Evolutionary conservation across 495 filamentous ascomycete genomes (phyloP).

Genomic region (Cercophora newfieldiana): DNA sequence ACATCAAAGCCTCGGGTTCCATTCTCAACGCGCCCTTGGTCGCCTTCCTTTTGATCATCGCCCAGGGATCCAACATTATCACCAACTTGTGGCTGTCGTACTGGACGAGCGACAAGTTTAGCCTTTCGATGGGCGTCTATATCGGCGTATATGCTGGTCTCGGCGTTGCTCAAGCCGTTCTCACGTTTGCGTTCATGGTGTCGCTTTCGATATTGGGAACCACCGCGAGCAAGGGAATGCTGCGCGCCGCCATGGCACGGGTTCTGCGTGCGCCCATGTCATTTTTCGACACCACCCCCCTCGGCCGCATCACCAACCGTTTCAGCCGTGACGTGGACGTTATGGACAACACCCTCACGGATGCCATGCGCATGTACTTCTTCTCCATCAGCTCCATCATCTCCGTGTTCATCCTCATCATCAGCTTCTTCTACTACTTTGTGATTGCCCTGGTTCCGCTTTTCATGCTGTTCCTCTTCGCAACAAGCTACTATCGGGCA

Average conservation of each 20-base stretch:
- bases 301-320: constrained; percentile 95
- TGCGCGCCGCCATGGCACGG: constrained; percentile 75
- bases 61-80: constrained; percentile 80
- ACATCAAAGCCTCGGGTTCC: constrained; percentile 76
- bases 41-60: constrained; percentile 62
- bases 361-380: constrained; percentile 92
- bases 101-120: constrained; percentile 79
- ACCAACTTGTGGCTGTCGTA: constrained; percentile 91
- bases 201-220: constrained; percentile 76
- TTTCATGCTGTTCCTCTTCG: constrained; percentile 75
- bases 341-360: constrained; percentile 91
- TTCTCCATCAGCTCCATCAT: constrained; percentile 76
- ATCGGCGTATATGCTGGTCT: constrained; percentile 86
- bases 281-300: constrained; percentile 95
- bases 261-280: constrained; percentile 91
- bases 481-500: constrained; percentile 83
- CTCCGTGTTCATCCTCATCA: constrained; percentile 83
- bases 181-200: constrained; percentile 71
- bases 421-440: constrained; percentile 92
- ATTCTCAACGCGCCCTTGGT: constrained; percentile 68
- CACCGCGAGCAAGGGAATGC: constrained; percentile 75
- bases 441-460: constrained; percentile 85
- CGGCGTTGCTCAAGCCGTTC: constrained; percentile 65
- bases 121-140: constrained; percentile 66
- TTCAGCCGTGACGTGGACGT: constrained; percentile 94